These are phyloP conservation scores for Gamsiella multidivaricata DNA, from an alignment of 192 early-diverging fungal species.

Conservation along the genomic window DNA sequence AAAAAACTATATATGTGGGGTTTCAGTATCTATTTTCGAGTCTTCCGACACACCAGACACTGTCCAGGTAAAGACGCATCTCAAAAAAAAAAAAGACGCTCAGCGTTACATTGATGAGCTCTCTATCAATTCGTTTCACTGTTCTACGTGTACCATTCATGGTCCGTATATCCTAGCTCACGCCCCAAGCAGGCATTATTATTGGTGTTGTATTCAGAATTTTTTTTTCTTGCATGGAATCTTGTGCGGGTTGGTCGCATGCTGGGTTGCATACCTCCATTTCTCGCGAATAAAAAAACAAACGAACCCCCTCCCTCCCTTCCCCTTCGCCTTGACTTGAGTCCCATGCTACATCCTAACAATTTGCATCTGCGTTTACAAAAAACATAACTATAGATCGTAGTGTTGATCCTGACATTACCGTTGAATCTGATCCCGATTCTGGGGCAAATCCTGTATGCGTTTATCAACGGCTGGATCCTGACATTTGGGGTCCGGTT, in stretches of 20 bases:
- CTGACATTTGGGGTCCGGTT: constrained; percentile 57
- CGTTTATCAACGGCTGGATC: constrained; percentile 62
- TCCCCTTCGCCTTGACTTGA: no score
- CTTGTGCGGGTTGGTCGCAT: no score
- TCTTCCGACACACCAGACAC: constrained; percentile 11
- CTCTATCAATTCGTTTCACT: no score
- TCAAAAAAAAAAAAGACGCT: background rate
- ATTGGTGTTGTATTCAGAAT: background rate
- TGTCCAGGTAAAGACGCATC: background rate
- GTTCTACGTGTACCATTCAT: no score
- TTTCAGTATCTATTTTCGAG: constrained; percentile 31
- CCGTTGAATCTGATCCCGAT: constrained; percentile 70
- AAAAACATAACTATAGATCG: no score
- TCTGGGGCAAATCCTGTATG: constrained; percentile 63
- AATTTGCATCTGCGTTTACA: no score
- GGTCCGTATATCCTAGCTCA: no score
- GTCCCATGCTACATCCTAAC: no score
- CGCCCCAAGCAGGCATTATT: background rate
- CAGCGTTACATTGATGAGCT: background rate
- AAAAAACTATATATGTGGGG: no score
- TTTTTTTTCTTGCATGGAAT: background rate
- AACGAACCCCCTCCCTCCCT: no score
- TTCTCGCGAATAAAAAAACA: no score
- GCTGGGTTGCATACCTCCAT: no score
- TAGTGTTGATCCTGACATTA: constrained; percentile 65